These are phyloP conservation scores for Suillus decipiens DNA, from an alignment of 768 basidiomycete species.

Conservation along the genomic window DNA sequence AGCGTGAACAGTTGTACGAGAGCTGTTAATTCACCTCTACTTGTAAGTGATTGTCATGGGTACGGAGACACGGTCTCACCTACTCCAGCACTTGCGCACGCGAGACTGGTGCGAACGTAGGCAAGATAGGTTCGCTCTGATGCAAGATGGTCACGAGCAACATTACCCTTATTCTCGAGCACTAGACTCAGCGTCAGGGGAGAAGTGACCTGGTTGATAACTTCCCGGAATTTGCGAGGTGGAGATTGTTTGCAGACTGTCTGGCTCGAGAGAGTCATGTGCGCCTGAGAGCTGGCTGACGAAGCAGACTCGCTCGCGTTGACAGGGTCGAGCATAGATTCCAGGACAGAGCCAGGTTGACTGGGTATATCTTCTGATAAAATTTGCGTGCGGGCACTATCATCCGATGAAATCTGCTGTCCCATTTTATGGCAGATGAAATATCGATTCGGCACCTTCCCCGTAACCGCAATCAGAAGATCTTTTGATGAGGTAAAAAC, in stretches of 20 bases:
- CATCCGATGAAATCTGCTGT: constrained; percentile 4
- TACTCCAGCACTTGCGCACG: constrained; percentile 59
- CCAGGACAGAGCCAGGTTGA: background rate
- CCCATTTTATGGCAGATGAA: constrained; percentile 1
- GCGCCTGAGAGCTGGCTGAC: background rate
- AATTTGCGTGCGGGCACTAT: background rate
- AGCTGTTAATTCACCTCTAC: constrained; percentile 33
- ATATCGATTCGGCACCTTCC: background rate
- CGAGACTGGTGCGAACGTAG: constrained; percentile 64
- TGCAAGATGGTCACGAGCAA: constrained; percentile 65
- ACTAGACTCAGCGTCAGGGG: constrained; percentile 31
- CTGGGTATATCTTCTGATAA: background rate
- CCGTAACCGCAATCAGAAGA: background rate
- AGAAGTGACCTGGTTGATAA: constrained; percentile 8
- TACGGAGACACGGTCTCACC: constrained; percentile 37
- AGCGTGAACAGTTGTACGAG: constrained; percentile 57
- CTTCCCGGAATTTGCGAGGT: background rate
- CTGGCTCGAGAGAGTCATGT: background rate
- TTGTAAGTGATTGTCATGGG: background rate
- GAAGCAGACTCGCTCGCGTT: background rate
- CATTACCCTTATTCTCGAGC: constrained; percentile 61
- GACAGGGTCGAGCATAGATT: background rate
- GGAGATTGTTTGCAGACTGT: background rate
- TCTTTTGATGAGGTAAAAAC: background rate
- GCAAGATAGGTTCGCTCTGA: constrained; percentile 65